Base-by-base conservation (phyloP, 192 early-diverging fungal genomes). In the Coemansia furcata region DNA sequence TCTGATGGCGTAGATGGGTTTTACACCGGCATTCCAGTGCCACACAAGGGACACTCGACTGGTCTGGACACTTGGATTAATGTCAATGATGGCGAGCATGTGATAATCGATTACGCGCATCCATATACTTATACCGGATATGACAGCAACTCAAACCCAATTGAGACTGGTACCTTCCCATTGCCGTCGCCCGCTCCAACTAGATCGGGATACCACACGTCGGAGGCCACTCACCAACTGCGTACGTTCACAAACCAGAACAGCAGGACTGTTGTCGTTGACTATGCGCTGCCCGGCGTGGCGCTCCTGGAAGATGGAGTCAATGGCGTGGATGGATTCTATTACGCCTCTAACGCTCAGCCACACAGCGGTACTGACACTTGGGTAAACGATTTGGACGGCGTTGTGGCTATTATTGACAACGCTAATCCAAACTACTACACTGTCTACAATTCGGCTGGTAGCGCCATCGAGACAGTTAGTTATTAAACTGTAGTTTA, bases 381-480 rank as follows among this genome's bases (percentile, higher is more conserved):
- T 2, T 77, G 76, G 76, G 70, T 77, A 14, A 67, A 77, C 54
- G 65, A 52, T 43, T 58, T 66, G 11, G 65, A 77, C 15, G 70
- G 70, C 1, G 40, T 62, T 32, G 26, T 58, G 6, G 76, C 67
- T 0, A 33, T 77, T 21, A 49, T 77, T 19, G 76, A 77, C 60
- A 54, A 63, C 23, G 66, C 60, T 0, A 43, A 77, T 49, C 76
- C 76, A 0, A 77, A 72, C 52, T 19, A 62, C 36, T 77, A 63
- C 46, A 77, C 76, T 0, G 67, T 77, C 3, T 77, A 72, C 52
- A 67, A 77, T 7, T n/a, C 1, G 4, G 65, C 38, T 44, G 33
- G 37, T 37, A 66, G 38, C 23, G 67, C 76, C 0, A 68, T 78
- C 17, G 21, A 60, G 39, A 74, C 72, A 1, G 38, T 57, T 19